Evolutionary conservation across 768 basidiomycete species (phyloP).

Genomic region (Termitomyces sp.): DNA sequence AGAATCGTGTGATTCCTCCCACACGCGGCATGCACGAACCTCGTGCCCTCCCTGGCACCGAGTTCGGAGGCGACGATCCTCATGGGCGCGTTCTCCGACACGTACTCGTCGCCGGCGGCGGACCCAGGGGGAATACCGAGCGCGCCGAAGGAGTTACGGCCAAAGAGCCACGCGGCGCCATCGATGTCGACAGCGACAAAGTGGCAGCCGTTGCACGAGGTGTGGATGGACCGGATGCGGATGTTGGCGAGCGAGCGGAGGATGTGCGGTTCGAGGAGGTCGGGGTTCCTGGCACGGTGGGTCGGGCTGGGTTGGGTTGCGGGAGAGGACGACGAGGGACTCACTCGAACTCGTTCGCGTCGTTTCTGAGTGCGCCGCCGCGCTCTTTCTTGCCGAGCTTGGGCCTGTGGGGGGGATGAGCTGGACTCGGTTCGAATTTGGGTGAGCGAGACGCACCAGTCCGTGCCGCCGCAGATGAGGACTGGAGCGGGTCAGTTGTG

Average conservation of each 20-base stretch:
- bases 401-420: constrained; percentile 40
- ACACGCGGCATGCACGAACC: constrained; percentile 78
- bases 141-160: constrained; percentile 68
- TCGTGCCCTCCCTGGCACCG: constrained; percentile 51
- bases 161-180: constrained; percentile 87
- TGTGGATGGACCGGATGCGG: constrained; percentile 64
- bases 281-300: constrained; percentile 46
- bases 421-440: background rate
- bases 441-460: constrained; percentile 55
- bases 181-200: constrained; percentile 67
- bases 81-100: constrained; percentile 75
- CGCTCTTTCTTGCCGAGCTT: constrained; percentile 74
- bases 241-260: constrained; percentile 85
- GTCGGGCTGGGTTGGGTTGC: background rate
- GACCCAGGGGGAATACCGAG: constrained; percentile 44
- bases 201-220: constrained; percentile 74
- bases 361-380: constrained; percentile 37
- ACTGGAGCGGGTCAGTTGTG: constrained; percentile 37
- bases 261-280: constrained; percentile 85
- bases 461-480: constrained; percentile 80
- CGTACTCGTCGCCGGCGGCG: constrained; percentile 42
- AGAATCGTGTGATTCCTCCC: constrained; percentile 81
- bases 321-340: constrained; percentile 18
- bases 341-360: constrained; percentile 34
- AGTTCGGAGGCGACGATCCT: constrained; percentile 52